Evolutionary conservation across 306 rosid genomes (phyloP).

Genomic region (Quercus alba): DNA sequence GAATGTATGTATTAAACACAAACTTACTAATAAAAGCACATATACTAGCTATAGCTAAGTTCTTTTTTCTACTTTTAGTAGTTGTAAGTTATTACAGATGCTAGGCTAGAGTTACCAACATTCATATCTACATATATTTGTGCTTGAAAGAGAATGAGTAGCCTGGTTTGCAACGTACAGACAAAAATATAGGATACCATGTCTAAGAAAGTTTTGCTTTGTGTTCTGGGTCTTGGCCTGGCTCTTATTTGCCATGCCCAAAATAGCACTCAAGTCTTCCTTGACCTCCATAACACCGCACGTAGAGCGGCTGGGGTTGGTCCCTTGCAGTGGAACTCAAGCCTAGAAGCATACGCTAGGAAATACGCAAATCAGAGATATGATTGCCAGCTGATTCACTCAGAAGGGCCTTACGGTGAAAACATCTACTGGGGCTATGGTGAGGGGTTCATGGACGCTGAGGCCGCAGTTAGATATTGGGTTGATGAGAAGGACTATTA

Average conservation of each 20-base stretch:
- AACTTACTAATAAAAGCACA: background rate
- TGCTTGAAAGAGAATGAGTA: background rate
- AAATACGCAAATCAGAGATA: background rate
- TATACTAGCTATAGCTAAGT: too few species aligned
- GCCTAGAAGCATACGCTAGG: background rate
- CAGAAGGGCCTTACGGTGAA: background rate
- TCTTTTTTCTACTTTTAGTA: background rate
- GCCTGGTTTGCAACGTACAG: background rate
- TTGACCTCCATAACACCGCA: background rate
- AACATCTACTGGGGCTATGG: background rate
- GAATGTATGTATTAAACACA: background rate
- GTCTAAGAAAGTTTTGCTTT: background rate
- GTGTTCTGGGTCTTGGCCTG: background rate
- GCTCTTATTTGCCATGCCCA: background rate
- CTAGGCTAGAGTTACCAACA: too few species aligned
- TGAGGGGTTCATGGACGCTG: background rate
- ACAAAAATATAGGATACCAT: background rate
- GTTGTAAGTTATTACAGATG: background rate
- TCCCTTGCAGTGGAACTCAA: background rate
- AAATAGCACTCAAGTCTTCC: background rate
- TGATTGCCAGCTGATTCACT: background rate
- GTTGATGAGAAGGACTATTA: background rate
- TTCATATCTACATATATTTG: background rate
- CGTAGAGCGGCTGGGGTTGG: background rate
- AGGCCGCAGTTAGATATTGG: background rate